Evolutionary conservation across 2,329 filamentous ascomycete genomes (phyloP).

Genomic region (Aspergillus ustus): DNA sequence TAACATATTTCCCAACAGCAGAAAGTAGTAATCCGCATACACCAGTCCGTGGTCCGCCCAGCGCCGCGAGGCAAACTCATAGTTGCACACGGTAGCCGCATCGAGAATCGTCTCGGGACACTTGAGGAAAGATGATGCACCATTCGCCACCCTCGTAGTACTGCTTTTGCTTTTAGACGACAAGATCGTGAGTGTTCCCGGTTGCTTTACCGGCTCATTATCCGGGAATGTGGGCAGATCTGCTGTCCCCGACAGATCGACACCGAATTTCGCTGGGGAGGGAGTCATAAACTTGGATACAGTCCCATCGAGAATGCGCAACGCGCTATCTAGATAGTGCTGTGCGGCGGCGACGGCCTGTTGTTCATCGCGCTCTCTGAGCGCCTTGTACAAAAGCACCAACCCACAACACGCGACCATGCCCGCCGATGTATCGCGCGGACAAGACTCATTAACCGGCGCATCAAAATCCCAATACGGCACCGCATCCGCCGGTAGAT

Average conservation of each 20-base stretch:
- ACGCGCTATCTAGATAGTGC: conserved; percentile 10
- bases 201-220: not conserved
- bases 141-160: not conserved
- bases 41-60: conserved; percentile 49
- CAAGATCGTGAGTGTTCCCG: conserved; percentile 1
- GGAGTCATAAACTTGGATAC: conserved; percentile 20
- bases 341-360: not conserved
- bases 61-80: conserved; percentile 45
- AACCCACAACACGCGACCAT: conserved; percentile 50
- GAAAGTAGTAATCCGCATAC: conserved; percentile 50
- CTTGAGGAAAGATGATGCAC: not conserved
- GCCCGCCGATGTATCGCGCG: conserved; percentile 47
- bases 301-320: conserved; percentile 16
- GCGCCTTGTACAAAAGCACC: conserved; percentile 42
- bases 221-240: not conserved
- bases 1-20: conserved; percentile 50
- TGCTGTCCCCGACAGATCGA: not conserved
- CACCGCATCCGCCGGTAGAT: conserved; percentile 46
- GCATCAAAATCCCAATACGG: conserved; percentile 60
- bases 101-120: conserved; percentile 49
- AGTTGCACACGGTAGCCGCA: conserved; percentile 49
- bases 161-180: not conserved
- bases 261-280: conserved; percentile 2
- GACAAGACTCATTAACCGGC: conserved; percentile 32
- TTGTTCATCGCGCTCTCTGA: conserved; percentile 5